Evolutionary conservation across 1,284 basidiomycete species (phyloP), one percentile per base, ranked within the genome.

Genomic region (Cutaneotrichosporon cyanovorans): DNA sequence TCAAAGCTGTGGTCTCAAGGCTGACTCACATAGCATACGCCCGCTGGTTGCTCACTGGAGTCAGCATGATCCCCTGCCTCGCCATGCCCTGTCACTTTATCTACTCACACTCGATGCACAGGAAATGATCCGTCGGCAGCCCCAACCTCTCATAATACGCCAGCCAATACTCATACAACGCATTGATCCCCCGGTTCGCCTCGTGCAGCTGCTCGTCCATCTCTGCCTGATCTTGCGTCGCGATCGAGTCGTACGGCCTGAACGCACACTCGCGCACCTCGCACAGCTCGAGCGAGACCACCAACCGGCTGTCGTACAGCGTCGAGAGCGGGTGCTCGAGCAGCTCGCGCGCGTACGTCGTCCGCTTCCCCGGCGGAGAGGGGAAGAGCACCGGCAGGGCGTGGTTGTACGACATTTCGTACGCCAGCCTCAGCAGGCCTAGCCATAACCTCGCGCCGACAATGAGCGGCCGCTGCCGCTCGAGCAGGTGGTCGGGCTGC

Each of bases 351-450:
- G 55, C 46, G 40, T 52, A 56, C 20, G 37, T 36, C 7, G 45
- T 28, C 39, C 53, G 30, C 49, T 48, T 20, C 34, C 47, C 34
- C 33, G 46, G n/a, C 35, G 42, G 28, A 0, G 51, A 46, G 2
- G 45, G 44, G 36, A 58, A 55, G 16, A 51, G 41, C 1, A 62
- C 34, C 1, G 60, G 59, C 16, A 58, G 46, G 15, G 57, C 56
- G 21, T 58, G 53, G 42, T 64, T 64, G 46, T 47, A 61, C 14
- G 56, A 54, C 56, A 62, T 59, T 39, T 57, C 55, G 40, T 51
- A 48, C 1, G 51, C 37, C 37, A 40, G 46, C 18, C 40, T 40
- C 2, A 48, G 39, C 1, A 48, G 57, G 14, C 49, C 49, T 6
- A 64, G 39, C 60, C 60, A 64, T 9, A 59, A 35, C 20, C 62